Evolutionary conservation across 495 filamentous ascomycete genomes (phyloP), one percentile per base, ranked within the genome.

Genomic region (Oidiodendron maius): DNA sequence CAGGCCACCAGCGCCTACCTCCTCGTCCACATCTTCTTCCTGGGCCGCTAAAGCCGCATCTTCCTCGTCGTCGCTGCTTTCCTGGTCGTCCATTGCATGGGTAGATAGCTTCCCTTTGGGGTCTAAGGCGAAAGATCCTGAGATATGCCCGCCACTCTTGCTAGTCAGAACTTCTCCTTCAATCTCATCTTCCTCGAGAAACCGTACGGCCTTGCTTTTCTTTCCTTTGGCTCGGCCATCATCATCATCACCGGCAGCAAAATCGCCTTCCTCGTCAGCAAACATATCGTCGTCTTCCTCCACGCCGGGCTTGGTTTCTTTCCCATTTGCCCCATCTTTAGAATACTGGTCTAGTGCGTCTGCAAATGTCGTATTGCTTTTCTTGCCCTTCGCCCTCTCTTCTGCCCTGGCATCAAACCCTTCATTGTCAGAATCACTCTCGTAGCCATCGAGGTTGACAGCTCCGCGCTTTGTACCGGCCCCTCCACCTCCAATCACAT

Each of bases 361-460:
- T 4, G 57, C 57, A n/a, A 73, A 36, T 40, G 64, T 63, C 4
- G 71, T 64, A 26, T 69, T 66, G 18, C 70, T 62, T 50, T 71
- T 71, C 28, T 67, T 72, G 16, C 59, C 61, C 55, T 80, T 75
- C 10, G 75, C 74, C 48, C 77, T 75, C 11, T 71, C 74, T 40
- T 83, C 80, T 0, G 77, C 80, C 23, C 83, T 72, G 30, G 74
- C 83, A 49, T 89, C 76, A 63, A 95, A 94, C 17, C 86, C 89
- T 54, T 97, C 93, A 46, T 90, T 90, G 8, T 91, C 91, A 24
- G 86, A 93, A 64, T 99, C 93, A 0, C 84, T 91, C 45, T 96
- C 91, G 68, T 97, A 97, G 2, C 94, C 93, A 58, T 97, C 93
- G 23, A 98, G 81, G 52, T 96, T 95, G 25, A 98, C 82, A 2